Evolutionary conservation across 1,284 basidiomycete genomes (phyloP), one percentile per base, ranked within the genome.

Genomic region (Bondarzewia mesenterica): DNA sequence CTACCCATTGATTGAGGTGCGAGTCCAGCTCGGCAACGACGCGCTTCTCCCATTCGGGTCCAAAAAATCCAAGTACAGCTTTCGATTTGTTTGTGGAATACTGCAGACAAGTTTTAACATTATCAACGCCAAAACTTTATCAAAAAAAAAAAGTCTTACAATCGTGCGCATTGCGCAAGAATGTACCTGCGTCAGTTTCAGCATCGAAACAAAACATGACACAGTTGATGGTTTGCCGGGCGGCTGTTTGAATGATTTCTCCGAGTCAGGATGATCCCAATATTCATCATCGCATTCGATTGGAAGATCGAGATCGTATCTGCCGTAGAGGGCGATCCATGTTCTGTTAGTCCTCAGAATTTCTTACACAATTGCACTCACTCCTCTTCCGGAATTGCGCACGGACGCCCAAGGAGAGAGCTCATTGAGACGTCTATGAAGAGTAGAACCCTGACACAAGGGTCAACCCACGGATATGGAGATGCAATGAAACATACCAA

Each of bases 351-450:
- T 8, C 32, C 8, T n/a, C n/a, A 8, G 32, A n/a, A n/a, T n/a
- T n/a, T n/a, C n/a, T n/a, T n/a, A n/a, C n/a, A n/a, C 12, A 18
- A 10, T 22, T 18, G 16, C 16, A 26, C 41, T 42, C 41, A 86
- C 85, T 91, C 89, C 60, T 89, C 86, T 52, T 91, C 87, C 50
- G 88, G 82, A 39, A 40, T 18, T 22, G 82, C 83, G 58, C 85
- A 82, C 1, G 87, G 84, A 21, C 90, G 69, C 10, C 90, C 90
- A 14, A 92, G 69, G 2, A 74, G 73, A 4, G 82, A 75, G 56
- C 86, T 87, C 42, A 76, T 69, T 50, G 72, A 63, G 27, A 83
- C 72, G 60, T 87, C 85, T 50, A 81, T 61, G 29, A 68, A 65
- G 2, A 85, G 71, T 0, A 87, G 68, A 5, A 76, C 69, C 81